phyloP scores from a whole-genome alignment of 2,329 filamentous ascomycete species.

The Fusarium pseudocircinatum region DNA sequence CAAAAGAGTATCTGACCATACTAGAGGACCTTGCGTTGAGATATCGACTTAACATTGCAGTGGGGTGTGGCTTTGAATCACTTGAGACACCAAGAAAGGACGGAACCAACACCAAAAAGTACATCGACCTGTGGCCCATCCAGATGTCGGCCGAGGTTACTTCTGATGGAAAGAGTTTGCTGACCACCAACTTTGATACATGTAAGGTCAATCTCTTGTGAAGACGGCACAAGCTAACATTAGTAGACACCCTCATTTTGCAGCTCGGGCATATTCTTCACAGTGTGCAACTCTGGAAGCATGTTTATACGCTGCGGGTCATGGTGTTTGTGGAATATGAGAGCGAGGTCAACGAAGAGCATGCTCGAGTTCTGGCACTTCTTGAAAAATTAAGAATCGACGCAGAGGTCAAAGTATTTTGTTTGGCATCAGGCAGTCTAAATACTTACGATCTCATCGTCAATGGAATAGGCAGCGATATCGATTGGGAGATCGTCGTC shows the following conservation, averaged over 20 bases:
- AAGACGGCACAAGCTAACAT: slow-evolving; percentile 8
- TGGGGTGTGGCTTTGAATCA: slow-evolving; percentile 82
- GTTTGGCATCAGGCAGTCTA: slow-evolving; percentile 78
- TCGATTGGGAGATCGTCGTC: slow-evolving; percentile 68
- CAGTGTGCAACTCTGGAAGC: slow-evolving; percentile 83
- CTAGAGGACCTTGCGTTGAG: slow-evolving; percentile 82
- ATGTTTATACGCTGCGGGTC: slow-evolving; percentile 76
- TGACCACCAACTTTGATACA: slow-evolving; percentile 92
- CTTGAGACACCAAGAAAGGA: slow-evolving; percentile 75
- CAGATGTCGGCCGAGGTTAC: slow-evolving; percentile 90
- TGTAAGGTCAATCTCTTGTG: slow-evolving; percentile 62
- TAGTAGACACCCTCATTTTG: slow-evolving; percentile 76
- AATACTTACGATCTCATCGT: slow-evolving; percentile 81
- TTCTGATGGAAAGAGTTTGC: slow-evolving; percentile 70
- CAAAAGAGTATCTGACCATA: slow-evolving; percentile 81
- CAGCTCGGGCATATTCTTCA: slow-evolving; percentile 86
- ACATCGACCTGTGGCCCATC: slow-evolving; percentile 90
- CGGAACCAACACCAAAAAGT: slow-evolving; percentile 72
- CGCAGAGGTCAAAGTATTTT: slow-evolving; percentile 82
- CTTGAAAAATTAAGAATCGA: slow-evolving; percentile 85
- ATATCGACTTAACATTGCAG: slow-evolving; percentile 83
- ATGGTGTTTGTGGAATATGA: slow-evolving; percentile 92
- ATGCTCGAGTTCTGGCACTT: slow-evolving; percentile 74
- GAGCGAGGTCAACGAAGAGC: slow-evolving; percentile 82
- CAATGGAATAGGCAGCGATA: slow-evolving; percentile 69